phyloP scores from a whole-genome alignment of 805 yeast species.

The Metschnikowia similis region DNA sequence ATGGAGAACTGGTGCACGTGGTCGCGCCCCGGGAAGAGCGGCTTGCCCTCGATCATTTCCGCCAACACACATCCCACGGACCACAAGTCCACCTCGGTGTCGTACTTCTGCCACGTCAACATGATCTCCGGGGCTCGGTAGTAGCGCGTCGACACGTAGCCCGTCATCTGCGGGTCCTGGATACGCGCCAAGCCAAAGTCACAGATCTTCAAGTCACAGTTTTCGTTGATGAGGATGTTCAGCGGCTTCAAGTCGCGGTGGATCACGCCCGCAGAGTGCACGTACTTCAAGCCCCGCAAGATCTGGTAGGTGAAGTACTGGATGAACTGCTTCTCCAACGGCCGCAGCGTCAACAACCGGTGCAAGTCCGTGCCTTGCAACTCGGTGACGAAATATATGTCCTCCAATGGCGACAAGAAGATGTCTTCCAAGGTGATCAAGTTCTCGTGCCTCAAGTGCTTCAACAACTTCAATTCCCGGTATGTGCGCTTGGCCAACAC shows the following conservation, averaged over 20 bases:
- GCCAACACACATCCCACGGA: constrained; percentile 96
- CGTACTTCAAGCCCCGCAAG: constrained; percentile 81
- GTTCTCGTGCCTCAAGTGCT: constrained; percentile 92
- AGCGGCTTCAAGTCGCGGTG: constrained; percentile 86
- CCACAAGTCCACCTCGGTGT: constrained; percentile 96
- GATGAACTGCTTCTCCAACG: constrained; percentile 92
- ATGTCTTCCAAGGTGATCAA: constrained; percentile 56
- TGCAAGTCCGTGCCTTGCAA: constrained; percentile 96
- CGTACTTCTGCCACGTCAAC: constrained; percentile 98
- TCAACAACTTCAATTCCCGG: constrained; percentile 88
- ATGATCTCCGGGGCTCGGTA: constrained; percentile 98
- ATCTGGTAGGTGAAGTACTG: constrained; percentile 96
- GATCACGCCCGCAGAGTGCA: constrained; percentile 88
- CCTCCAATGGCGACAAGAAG: constrained; percentile 76
- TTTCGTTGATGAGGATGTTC: constrained; percentile 80
- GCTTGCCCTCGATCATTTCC: constrained; percentile 96
- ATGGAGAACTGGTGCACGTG: constrained; percentile 97
- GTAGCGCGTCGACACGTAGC: constrained; percentile 92
- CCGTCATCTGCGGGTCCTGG: constrained; percentile 99
- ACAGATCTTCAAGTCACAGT: constrained; percentile 86
- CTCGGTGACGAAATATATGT: constrained; percentile 93
- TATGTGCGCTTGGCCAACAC: constrained; percentile 95
- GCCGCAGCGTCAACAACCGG: constrained; percentile 84
- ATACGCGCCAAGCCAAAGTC: constrained; percentile 95
- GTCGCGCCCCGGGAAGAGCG: constrained; percentile 95